Percentiles rank a stretch among this genome's conserved stretches.
phyloP scores from a whole-genome alignment of 148 eudicot species.

The Rhododendron henanense region DNA sequence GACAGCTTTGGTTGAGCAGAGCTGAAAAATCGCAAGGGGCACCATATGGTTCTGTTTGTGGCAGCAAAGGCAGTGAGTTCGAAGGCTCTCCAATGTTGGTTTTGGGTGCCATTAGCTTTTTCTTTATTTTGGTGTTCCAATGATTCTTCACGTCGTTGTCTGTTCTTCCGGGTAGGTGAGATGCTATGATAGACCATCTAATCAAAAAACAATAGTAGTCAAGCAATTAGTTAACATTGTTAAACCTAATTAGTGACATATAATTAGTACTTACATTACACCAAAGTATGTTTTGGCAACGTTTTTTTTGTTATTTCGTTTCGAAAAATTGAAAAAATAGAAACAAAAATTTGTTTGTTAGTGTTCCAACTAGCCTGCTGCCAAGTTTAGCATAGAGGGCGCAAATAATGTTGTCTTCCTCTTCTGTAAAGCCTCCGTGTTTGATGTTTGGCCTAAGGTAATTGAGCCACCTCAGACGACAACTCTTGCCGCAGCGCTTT shows the following conservation, averaged over 20 bases:
- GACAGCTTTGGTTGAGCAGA: slow-evolving; percentile 14
- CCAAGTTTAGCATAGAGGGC: slow-evolving; percentile 53
- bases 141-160: slow-evolving; percentile 79
- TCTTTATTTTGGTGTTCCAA: slow-evolving; percentile 81
- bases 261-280: neutral
- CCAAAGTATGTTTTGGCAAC: neutral
- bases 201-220: neutral
- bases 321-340: neutral
- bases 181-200: slow-evolving; percentile 78
- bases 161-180: slow-evolving; percentile 68
- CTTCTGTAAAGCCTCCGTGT: slow-evolving; percentile 57
- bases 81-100: neutral
- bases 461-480: slow-evolving; percentile 72
- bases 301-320: neutral
- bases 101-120: slow-evolving; percentile 30
- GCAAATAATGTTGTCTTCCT: slow-evolving; percentile 56
- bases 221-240: neutral
- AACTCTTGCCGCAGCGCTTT: slow-evolving; percentile 71
- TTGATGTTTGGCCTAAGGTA: slow-evolving; percentile 75
- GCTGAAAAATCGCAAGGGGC: neutral
- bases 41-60: slow-evolving; percentile 1
- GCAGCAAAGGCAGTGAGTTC: neutral
- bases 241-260: neutral
- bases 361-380: slow-evolving; percentile 43
- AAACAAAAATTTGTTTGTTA: neutral